A percentile compares a stretch with the other conserved stretches of the same genome.
Evolutionary conservation across 352 stramenopile species (phyloP).

Genomic region (Globisporangium barbulae): DNA sequence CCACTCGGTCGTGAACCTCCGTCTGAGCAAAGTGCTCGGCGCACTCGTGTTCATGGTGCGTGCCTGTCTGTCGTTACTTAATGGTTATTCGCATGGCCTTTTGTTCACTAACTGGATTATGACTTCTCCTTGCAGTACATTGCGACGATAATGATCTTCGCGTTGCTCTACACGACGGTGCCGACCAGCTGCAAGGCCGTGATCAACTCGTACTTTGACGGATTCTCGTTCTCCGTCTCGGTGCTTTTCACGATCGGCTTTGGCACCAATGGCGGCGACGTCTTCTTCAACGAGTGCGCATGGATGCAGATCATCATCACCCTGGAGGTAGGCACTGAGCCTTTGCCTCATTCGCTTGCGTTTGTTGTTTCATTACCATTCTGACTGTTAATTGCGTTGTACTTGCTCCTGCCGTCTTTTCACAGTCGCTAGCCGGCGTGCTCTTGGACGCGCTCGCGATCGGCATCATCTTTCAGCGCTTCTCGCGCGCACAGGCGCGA

Average conservation of each 20-base stretch:
- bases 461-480: slow-evolving; percentile 93
- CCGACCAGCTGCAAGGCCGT: slow-evolving; percentile 59
- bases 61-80: slow-evolving; percentile 3
- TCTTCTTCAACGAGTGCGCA: slow-evolving; percentile 91
- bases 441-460: slow-evolving; percentile 93
- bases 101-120: no score
- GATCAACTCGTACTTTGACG: slow-evolving; percentile 67
- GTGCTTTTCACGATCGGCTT: slow-evolving; percentile 83
- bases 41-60: slow-evolving; percentile 32
- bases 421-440: slow-evolving; percentile 88
- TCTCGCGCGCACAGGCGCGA: slow-evolving; percentile 88
- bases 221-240: slow-evolving; percentile 80
- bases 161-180: slow-evolving; percentile 71
- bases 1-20: slow-evolving; percentile 80
- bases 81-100: no score
- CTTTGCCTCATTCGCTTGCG: not conserved
- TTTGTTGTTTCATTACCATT: not conserved
- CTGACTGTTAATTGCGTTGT: no score
- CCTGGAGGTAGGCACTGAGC: slow-evolving; percentile 12
- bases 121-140: slow-evolving; percentile 47
- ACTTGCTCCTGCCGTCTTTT: not conserved
- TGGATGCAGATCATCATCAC: slow-evolving; percentile 93
- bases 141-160: slow-evolving; percentile 59
- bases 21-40: slow-evolving; percentile 71
- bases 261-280: slow-evolving; percentile 67